Conservation (phyloP, 179 eudicot genomes). For the Camellia oleifera region DNA sequence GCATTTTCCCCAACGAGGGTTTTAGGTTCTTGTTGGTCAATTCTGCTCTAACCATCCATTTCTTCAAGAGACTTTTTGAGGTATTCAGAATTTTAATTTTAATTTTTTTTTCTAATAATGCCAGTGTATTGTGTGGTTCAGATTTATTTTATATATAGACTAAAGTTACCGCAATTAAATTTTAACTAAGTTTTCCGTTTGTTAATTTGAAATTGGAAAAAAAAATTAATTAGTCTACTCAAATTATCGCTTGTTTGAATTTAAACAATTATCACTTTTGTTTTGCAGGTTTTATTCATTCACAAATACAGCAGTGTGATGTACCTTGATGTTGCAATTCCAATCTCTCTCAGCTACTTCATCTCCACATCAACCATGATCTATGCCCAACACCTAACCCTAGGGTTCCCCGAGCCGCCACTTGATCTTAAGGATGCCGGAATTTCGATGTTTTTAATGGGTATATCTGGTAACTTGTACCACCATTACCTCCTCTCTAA, state of each 20-base stretch:
- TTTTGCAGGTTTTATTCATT: constrained; percentile 27
- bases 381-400: constrained; percentile 21
- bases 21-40: constrained; percentile 43
- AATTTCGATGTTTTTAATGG: constrained; percentile 15
- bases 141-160: too few relatives aligned
- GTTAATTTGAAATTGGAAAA: too few relatives aligned
- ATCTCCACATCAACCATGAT: constrained; percentile 18
- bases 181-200: too few relatives aligned
- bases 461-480: constrained; percentile 51
- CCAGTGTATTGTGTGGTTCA: too few relatives aligned
- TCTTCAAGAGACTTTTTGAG: constrained; percentile 69
- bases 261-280: too few relatives aligned
- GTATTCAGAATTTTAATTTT: constrained; percentile 16
- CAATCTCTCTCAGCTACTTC: constrained; percentile 22
- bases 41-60: constrained; percentile 46
- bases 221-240: neutral
- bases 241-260: too few relatives aligned
- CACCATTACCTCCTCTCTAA: constrained; percentile 59
- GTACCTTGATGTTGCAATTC: constrained; percentile 14
- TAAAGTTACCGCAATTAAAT: too few relatives aligned
- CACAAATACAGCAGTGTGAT: constrained; percentile 41
- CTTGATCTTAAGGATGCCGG: constrained; percentile 30
- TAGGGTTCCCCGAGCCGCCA: constrained; percentile 26
- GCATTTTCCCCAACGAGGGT: constrained; percentile 24
- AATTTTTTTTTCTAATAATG: too few relatives aligned